Percentiles rank a stretch among this genome's conserved stretches.
phyloP scores from a whole-genome alignment of 2,329 filamentous ascomycete genomes.

The Aspergillus felis region DNA sequence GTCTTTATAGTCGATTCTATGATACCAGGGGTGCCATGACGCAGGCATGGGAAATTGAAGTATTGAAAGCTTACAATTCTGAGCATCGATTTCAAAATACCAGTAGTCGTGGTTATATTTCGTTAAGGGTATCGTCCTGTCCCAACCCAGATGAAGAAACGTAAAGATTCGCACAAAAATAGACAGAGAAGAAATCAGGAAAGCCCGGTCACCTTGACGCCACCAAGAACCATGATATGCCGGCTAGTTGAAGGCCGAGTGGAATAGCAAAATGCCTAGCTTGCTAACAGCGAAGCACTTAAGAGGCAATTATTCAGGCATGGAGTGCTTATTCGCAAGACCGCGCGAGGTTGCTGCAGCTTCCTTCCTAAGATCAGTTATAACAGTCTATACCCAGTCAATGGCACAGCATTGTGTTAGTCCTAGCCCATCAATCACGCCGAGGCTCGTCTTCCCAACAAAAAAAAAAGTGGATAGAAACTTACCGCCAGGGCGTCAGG shows the following conservation, averaged over 20 bases:
- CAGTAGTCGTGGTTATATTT: background rate
- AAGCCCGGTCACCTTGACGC: background rate
- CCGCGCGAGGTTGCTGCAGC: constrained; percentile 25
- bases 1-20: constrained; percentile 11
- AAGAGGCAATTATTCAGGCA: constrained; percentile 12
- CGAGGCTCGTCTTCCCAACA: background rate
- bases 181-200: background rate
- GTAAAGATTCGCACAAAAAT: background rate
- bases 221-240: background rate
- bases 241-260: background rate
- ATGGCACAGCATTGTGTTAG: background rate
- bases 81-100: background rate
- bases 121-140: constrained; percentile 13
- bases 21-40: constrained; percentile 20
- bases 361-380: constrained; percentile 45
- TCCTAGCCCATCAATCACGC: constrained; percentile 1
- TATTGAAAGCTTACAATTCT: background rate
- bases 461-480: constrained; percentile 10
- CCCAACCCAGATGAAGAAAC: background rate
- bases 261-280: too few relatives aligned
- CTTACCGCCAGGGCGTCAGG: constrained; percentile 90
- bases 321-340: constrained; percentile 15
- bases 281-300: background rate
- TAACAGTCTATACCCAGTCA: constrained; percentile 36
- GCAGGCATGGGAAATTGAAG: constrained; percentile 2